phyloP scores from a whole-genome alignment of 2,329 filamentous ascomycete species.

The Scedosporium dehoogii region DNA sequence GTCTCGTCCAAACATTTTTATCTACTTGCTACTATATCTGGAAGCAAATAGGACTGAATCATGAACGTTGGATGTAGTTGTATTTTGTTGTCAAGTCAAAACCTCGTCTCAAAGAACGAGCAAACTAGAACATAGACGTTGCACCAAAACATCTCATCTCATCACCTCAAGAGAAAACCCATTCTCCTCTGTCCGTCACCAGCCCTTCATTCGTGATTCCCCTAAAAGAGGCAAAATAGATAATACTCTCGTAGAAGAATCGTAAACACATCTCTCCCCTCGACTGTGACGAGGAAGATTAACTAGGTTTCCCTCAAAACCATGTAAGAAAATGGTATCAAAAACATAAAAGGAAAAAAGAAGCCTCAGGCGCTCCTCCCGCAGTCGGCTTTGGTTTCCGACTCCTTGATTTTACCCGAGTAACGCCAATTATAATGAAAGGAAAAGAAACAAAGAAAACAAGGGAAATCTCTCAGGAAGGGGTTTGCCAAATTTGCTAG shows the following conservation, averaged over 20 bases:
- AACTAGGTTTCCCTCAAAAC: background rate
- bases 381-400: background rate
- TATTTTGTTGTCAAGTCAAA: background rate
- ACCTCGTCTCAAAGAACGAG: background rate
- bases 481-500: too few species aligned
- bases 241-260: background rate
- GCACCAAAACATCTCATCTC: too few species aligned
- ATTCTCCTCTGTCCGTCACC: background rate
- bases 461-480: background rate
- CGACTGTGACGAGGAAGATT: background rate
- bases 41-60: background rate
- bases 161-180: background rate
- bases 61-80: background rate
- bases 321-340: background rate
- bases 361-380: background rate
- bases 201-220: background rate
- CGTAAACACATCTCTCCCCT: background rate
- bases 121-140: too few species aligned
- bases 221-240: too few species aligned
- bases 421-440: background rate
- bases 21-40: background rate
- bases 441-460: background rate
- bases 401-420: background rate
- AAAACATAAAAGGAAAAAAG: background rate
- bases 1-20: background rate